Conservation (phyloP, 306 rosid genomes). For the Cyamopsis tetragonoloba region DNA sequence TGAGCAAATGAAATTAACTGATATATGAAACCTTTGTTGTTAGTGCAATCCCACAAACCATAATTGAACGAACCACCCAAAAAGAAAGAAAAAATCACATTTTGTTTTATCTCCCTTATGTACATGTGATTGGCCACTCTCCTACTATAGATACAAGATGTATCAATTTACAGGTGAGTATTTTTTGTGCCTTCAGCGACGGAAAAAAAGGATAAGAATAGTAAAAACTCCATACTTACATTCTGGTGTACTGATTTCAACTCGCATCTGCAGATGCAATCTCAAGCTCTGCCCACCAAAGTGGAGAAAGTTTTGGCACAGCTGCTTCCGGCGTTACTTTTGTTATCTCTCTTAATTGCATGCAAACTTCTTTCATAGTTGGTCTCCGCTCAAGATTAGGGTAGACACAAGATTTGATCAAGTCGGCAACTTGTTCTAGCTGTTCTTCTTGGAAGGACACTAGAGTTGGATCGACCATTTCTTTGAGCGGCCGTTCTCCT, state of each 20-base stretch:
- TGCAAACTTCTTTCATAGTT: constrained; percentile 52
- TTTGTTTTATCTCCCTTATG: constrained; percentile 39
- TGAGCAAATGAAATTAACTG: constrained; percentile 21
- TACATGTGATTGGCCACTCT: constrained; percentile 43
- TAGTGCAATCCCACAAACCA: constrained; percentile 22
- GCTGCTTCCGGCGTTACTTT: constrained; percentile 76
- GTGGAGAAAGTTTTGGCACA: constrained; percentile 78
- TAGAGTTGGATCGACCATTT: constrained; percentile 71
- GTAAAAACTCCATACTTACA: constrained; percentile 36
- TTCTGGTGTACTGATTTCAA: constrained; percentile 30
- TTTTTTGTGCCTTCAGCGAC: constrained; percentile 23
- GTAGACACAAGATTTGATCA: constrained; percentile 54
- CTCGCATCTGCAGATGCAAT: constrained; percentile 54
- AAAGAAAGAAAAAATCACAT: not conserved
- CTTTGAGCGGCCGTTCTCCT: constrained; percentile 44
- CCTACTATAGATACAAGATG: constrained; percentile 30
- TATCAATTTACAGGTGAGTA: constrained; percentile 30
- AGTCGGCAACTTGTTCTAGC: constrained; percentile 48
- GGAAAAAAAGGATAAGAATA: constrained; percentile 15
- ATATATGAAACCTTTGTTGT: constrained; percentile 19
- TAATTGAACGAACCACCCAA: constrained; percentile 22
- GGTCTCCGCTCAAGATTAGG: constrained; percentile 55
- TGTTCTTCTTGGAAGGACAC: constrained; percentile 54
- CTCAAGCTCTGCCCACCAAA: constrained; percentile 99
- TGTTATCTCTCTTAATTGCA: constrained; percentile 64